These are phyloP conservation scores for Epichloe scottii DNA, from an alignment of 2,329 filamentous ascomycete genomes.

Conservation along the genomic window DNA sequence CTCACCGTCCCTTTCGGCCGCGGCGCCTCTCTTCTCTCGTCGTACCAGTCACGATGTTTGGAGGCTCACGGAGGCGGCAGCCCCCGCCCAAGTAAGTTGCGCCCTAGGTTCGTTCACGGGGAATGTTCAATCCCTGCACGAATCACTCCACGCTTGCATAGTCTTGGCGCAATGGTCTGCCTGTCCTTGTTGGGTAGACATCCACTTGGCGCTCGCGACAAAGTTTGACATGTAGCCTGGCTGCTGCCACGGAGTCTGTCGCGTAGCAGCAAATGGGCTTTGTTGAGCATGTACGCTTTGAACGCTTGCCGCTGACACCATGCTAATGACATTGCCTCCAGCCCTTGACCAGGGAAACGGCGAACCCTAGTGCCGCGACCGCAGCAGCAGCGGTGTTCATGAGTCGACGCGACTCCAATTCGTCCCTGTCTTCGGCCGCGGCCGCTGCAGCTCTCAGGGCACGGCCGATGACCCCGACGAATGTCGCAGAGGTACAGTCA, in stretches of 20 bases:
- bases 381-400: slow-evolving; percentile 75
- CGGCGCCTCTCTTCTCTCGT: not conserved
- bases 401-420: slow-evolving; percentile 46
- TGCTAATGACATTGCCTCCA: slow-evolving; percentile 19
- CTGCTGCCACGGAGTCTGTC: not conserved
- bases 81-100: slow-evolving; percentile 34
- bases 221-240: no score
- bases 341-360: slow-evolving; percentile 51
- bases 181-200: not conserved
- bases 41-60: slow-evolving; percentile 30
- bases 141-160: not conserved
- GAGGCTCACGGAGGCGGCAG: slow-evolving; percentile 35
- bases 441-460: slow-evolving; percentile 76
- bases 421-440: slow-evolving; percentile 67
- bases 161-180: not conserved
- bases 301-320: not conserved
- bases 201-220: not conserved
- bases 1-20: slow-evolving; percentile 1
- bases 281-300: no score
- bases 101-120: not conserved
- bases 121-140: no score
- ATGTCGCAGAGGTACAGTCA: slow-evolving; percentile 72
- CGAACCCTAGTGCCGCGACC: slow-evolving; percentile 61
- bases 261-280: not conserved
- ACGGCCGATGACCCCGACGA: slow-evolving; percentile 64